A percentile compares a stretch with the other conserved stretches of the same genome.
Evolutionary conservation across 2,329 filamentous ascomycete genomes (phyloP).

Genomic region (Aureobasidium sp.): DNA sequence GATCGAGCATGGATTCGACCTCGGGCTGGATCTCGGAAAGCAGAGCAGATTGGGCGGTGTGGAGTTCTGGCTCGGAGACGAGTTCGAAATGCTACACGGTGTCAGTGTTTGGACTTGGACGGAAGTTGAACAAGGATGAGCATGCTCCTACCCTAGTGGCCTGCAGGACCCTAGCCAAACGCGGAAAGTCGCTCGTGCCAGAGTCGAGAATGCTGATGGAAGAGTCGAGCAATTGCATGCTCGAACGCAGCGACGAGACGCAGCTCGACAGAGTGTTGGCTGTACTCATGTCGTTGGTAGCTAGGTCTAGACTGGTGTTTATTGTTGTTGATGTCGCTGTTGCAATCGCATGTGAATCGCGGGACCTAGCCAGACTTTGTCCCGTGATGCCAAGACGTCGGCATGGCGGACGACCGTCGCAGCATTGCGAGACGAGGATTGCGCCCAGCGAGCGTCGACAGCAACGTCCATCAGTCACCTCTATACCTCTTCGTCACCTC

Average conservation of each 20-base stretch:
- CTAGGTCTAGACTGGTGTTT: background rate
- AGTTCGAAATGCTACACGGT: constrained; percentile 73
- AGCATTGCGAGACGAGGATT: background rate
- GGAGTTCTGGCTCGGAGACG: constrained; percentile 74
- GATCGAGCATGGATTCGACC: constrained; percentile 66
- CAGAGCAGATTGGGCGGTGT: constrained; percentile 71
- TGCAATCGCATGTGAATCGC: background rate
- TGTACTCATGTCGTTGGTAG: constrained; percentile 8
- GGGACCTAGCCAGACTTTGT: background rate
- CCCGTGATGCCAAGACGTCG: constrained; percentile 9
- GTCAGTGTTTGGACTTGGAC: background rate
- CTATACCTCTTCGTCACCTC: constrained; percentile 13
- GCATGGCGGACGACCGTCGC: background rate
- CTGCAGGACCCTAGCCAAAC: constrained; percentile 53
- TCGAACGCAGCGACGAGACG: constrained; percentile 51
- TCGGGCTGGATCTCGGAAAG: constrained; percentile 86
- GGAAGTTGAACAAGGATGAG: background rate
- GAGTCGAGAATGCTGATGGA: constrained; percentile 54
- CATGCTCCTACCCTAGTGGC: constrained; percentile 45
- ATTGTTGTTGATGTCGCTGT: background rate
- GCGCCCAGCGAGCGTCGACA: background rate
- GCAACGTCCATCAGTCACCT: constrained; percentile 1
- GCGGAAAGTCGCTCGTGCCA: constrained; percentile 55
- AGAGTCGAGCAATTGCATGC: constrained; percentile 52
- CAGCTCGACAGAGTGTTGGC: constrained; percentile 46